A percentile compares a stretch with the other conserved stretches of the same genome.
phyloP scores from a whole-genome alignment of 441 rosid species.

The Geranium incanum region DNA sequence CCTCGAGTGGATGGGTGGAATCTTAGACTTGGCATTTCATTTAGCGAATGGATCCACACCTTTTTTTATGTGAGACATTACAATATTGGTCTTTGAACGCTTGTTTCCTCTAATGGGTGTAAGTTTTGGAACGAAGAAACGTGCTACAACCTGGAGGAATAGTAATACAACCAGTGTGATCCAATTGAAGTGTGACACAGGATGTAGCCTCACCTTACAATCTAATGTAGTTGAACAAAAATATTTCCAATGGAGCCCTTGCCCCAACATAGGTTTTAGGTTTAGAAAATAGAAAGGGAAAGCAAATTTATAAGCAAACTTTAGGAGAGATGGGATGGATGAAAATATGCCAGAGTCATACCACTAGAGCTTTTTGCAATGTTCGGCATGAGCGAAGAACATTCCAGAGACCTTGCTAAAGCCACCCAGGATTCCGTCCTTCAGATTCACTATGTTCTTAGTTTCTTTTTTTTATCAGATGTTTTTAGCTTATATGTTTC shows the following conservation, averaged over 20 bases:
- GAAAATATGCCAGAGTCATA: neutral
- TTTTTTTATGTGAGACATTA: too few relatives aligned
- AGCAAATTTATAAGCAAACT: neutral
- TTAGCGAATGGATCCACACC: too few relatives aligned
- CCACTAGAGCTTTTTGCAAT: neutral
- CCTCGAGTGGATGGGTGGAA: too few relatives aligned
- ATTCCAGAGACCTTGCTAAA: too few relatives aligned
- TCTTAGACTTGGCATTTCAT: too few relatives aligned
- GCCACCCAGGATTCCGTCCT: too few relatives aligned
- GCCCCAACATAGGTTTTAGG: neutral
- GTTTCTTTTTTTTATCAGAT: too few relatives aligned
- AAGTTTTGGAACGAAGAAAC: neutral
- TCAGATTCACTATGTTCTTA: too few relatives aligned
- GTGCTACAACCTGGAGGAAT: neutral
- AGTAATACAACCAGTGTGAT: neutral
- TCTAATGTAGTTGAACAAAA: neutral
- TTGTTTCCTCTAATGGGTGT: neutral
- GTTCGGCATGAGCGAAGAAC: neutral
- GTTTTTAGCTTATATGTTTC: too few relatives aligned
- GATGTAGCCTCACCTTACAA: neutral
- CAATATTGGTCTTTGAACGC: neutral
- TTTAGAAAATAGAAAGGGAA: constrained; percentile 2
- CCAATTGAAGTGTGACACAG: neutral
- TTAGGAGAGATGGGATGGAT: neutral
- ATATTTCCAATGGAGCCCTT: neutral